These are phyloP conservation scores for Clavariopsis aquatica DNA, from an alignment of 495 filamentous ascomycete genomes.

Conservation along the genomic window DNA sequence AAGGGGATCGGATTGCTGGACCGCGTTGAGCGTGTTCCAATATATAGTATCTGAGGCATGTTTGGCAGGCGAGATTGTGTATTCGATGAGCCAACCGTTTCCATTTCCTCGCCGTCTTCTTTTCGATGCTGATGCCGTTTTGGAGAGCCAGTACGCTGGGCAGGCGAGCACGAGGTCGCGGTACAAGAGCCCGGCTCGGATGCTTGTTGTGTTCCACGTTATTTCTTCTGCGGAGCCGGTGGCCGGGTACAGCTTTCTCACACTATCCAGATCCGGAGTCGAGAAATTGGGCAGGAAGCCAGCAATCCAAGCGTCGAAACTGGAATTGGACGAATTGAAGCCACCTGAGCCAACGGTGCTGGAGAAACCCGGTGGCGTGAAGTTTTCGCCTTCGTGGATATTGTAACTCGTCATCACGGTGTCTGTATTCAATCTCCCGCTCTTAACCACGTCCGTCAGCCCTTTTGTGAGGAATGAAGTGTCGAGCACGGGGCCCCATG, in stretches of 20 bases:
- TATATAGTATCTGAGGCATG: constrained; percentile 62
- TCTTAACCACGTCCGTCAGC: constrained; percentile 49
- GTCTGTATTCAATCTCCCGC: constrained; percentile 50
- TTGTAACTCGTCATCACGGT: constrained; percentile 59
- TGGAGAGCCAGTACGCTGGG: constrained; percentile 59
- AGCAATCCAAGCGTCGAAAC: constrained; percentile 54
- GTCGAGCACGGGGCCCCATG: constrained; percentile 63
- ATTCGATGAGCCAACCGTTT: constrained; percentile 57
- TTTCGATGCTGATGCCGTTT: constrained; percentile 42
- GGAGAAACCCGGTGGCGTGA: constrained; percentile 54
- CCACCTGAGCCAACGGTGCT: constrained; percentile 40
- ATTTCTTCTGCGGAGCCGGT: constrained; percentile 50
- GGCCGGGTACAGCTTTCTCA: constrained; percentile 52
- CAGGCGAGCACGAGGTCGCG: constrained; percentile 62
- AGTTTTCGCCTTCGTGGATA: constrained; percentile 61
- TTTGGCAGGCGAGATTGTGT: constrained; percentile 59
- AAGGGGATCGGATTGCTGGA: constrained; percentile 55
- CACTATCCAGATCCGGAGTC: constrained; percentile 41
- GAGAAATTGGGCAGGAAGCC: constrained; percentile 56
- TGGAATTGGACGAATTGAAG: constrained; percentile 51
- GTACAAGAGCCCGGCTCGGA: constrained; percentile 57
- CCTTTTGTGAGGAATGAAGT: constrained; percentile 53
- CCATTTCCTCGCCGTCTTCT: neutral
- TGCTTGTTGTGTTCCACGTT: constrained; percentile 51
- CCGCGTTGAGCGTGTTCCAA: constrained; percentile 58